A percentile compares a stretch with the other conserved stretches of the same genome.
phyloP scores from a whole-genome alignment of 106 monocot genomes.

The Dendrobium chrysotoxum region DNA sequence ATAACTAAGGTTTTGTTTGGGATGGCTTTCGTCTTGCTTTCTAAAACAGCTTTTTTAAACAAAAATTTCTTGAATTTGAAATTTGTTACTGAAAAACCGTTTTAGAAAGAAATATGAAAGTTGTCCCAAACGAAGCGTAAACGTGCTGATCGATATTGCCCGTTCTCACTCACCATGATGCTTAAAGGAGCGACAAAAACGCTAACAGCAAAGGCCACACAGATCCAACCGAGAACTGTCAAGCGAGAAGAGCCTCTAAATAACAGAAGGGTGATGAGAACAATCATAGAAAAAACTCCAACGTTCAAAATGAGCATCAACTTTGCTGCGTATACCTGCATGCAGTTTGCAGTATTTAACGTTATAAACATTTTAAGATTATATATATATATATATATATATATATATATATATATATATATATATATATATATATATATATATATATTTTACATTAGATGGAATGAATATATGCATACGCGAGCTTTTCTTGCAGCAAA shows the following conservation, averaged over 20 bases:
- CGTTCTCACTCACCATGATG: constrained; percentile 10
- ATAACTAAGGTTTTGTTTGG: too few species aligned
- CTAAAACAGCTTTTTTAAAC: too few species aligned
- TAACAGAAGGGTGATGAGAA: neutral
- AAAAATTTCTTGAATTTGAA: too few species aligned
- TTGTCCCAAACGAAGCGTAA: too few species aligned
- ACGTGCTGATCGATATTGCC: too few species aligned
- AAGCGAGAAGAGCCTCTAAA: neutral
- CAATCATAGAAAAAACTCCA: constrained; percentile 23
- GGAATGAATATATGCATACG: constrained; percentile 9
- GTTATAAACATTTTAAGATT: too few species aligned
- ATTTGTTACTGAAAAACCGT: too few species aligned
- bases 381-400: too few species aligned
- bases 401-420: too few species aligned
- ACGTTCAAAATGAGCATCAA: constrained; percentile 32
- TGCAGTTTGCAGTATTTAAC: too few species aligned
- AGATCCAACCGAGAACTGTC: neutral
- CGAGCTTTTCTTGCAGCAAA: constrained; percentile 44
- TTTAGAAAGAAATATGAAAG: too few species aligned
- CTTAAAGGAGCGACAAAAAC: constrained; percentile 16
- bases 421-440: neutral
- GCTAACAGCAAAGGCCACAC: neutral
- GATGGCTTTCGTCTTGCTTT: too few species aligned
- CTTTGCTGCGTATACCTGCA: constrained; percentile 28
- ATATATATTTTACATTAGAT: neutral